A percentile compares a stretch with the other conserved stretches of the same genome.
These are phyloP conservation scores for Diutina mesorugosa DNA, from an alignment of 1,139 yeast species.

Conservation along the genomic window DNA sequence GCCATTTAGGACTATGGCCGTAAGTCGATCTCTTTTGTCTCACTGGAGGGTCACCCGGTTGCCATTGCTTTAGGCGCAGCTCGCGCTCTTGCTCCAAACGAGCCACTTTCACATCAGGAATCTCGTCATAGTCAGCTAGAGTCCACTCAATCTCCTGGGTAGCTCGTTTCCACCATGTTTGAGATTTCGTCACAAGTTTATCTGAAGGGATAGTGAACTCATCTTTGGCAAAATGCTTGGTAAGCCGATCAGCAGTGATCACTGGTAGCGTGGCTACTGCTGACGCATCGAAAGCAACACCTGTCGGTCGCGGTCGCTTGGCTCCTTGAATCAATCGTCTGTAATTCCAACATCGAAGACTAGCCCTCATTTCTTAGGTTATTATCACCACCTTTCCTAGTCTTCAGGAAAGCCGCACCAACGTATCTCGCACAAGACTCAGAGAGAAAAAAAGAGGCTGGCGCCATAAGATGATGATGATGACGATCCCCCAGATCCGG, in stretches of 20 bases:
- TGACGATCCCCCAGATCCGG: neutral
- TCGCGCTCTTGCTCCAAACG: neutral
- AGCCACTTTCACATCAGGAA: neutral
- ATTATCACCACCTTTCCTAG: no score
- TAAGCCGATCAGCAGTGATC: neutral
- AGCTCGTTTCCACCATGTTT: neutral
- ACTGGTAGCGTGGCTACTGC: neutral
- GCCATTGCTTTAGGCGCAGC: constrained; percentile 8
- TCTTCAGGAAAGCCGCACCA: neutral
- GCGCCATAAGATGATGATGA: no score
- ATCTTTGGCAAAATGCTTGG: neutral
- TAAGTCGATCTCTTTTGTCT: constrained; percentile 11
- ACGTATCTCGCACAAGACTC: neutral
- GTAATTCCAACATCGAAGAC: neutral
- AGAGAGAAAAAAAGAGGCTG: neutral
- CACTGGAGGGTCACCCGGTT: constrained; percentile 7
- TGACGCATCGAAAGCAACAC: neutral
- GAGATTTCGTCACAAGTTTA: neutral
- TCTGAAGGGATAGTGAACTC: neutral
- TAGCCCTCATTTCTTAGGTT: neutral
- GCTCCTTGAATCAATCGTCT: no score
- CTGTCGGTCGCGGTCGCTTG: neutral
- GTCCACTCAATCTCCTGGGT: constrained; percentile 41
- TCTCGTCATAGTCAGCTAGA: constrained; percentile 23
- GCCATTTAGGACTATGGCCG: constrained; percentile 17